phyloP scores from a whole-genome alignment of 2,329 filamentous ascomycete species.

The Cladosporium sp. region DNA sequence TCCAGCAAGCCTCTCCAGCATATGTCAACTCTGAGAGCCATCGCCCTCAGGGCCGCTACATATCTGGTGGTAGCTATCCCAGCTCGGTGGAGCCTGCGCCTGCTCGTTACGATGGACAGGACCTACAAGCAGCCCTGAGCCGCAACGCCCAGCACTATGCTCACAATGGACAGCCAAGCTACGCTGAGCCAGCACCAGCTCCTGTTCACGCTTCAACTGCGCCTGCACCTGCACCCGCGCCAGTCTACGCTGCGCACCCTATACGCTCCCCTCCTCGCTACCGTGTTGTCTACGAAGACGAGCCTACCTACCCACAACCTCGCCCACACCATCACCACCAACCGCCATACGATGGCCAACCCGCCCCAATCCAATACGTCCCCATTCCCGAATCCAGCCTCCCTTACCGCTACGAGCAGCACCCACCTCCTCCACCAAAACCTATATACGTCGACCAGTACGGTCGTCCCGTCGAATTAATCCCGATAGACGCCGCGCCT shows the following conservation, averaged over 20 bases:
- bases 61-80: conserved; percentile 12
- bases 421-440: conserved; percentile 26
- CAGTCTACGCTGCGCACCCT: conserved; percentile 21
- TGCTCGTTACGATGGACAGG: conserved; percentile 18
- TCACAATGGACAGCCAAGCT: conserved; percentile 16
- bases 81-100: conserved; percentile 17
- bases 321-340: conserved; percentile 23
- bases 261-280: conserved; percentile 27
- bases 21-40: conserved; percentile 18
- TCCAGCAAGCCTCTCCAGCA: conserved; percentile 4
- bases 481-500: conserved; percentile 31
- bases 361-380: conserved; percentile 29
- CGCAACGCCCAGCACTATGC: conserved; percentile 14
- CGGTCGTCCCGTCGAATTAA: conserved; percentile 32
- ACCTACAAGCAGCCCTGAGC: conserved; percentile 22
- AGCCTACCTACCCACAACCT: conserved; percentile 24
- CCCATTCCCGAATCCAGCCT: conserved; percentile 24
- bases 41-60: conserved; percentile 24
- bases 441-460: conserved; percentile 38
- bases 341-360: conserved; percentile 19
- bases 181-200: conserved; percentile 28
- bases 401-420: conserved; percentile 23
- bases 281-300: conserved; percentile 29
- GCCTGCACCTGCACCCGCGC: conserved; percentile 27
- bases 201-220: conserved; percentile 22